Evolutionary conservation across 2,329 filamentous ascomycete genomes (phyloP).

Genomic region (Pseudogymnoascus sp.): DNA sequence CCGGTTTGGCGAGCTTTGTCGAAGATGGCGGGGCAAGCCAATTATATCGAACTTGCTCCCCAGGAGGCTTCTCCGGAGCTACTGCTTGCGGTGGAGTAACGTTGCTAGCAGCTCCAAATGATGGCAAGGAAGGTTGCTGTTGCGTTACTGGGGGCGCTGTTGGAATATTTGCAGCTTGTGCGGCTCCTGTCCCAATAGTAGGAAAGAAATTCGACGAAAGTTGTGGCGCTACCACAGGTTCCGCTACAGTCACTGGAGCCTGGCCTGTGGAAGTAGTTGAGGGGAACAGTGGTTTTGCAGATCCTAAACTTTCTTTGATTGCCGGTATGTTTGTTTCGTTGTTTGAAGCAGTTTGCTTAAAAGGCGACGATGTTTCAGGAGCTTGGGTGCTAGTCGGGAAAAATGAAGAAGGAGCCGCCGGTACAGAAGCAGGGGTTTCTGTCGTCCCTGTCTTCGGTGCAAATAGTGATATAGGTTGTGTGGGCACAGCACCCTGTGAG

Average conservation of each 20-base stretch:
- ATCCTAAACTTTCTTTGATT: neutral
- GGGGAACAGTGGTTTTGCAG: neutral
- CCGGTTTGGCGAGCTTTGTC: neutral
- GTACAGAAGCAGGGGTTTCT: neutral
- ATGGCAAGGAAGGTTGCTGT: neutral
- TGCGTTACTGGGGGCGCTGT: neutral
- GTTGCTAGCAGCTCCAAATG: neutral
- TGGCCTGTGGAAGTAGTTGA: neutral
- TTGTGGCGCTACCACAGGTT: neutral
- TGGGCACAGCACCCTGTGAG: neutral
- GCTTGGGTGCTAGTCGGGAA: neutral
- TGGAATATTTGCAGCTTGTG: neutral
- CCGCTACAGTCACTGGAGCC: neutral
- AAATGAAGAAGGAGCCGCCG: neutral
- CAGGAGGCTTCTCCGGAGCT: neutral
- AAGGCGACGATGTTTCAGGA: neutral
- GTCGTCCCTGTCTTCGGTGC: neutral
- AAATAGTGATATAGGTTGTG: neutral
- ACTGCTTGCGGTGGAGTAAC: neutral
- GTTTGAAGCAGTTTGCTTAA: neutral
- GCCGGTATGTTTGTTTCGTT: neutral
- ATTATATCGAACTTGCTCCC: slow-evolving; percentile 1
- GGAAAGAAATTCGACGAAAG: neutral
- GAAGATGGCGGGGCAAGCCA: neutral
- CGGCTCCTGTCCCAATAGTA: neutral